Percentiles rank a stretch among this genome's conserved stretches.
phyloP scores from a whole-genome alignment of 2,329 filamentous ascomycete genomes.

The Trichoderma koningiopsis region DNA sequence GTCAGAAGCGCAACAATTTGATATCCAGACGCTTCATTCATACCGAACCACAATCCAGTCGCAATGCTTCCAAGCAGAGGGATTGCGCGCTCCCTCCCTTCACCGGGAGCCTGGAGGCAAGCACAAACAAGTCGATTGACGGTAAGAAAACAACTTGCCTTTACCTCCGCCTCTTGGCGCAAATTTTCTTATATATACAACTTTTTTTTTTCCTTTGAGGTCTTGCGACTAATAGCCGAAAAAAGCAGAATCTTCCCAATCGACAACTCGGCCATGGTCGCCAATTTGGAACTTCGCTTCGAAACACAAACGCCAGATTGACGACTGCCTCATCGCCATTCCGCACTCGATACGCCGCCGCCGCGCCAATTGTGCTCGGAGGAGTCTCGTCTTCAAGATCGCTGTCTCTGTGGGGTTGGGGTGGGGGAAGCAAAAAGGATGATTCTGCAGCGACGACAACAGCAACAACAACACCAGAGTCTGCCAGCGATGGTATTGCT shows the following conservation, averaged over 20 bases:
- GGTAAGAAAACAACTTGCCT: not conserved
- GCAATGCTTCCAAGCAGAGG: slow-evolving; percentile 52
- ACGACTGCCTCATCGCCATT: slow-evolving; percentile 32
- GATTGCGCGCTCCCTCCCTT: slow-evolving; percentile 44
- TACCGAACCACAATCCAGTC: slow-evolving; percentile 28
- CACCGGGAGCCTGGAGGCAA: slow-evolving; percentile 38
- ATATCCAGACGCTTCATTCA: slow-evolving; percentile 2
- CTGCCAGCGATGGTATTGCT: slow-evolving; percentile 27
- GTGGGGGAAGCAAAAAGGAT: slow-evolving; percentile 36
- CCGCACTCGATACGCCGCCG: slow-evolving; percentile 28
- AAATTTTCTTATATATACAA: slow-evolving; percentile 8
- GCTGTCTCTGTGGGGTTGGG: slow-evolving; percentile 44
- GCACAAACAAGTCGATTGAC: slow-evolving; percentile 36
- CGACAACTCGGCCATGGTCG: slow-evolving; percentile 40
- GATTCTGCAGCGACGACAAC: slow-evolving; percentile 28
- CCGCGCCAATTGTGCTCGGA: slow-evolving; percentile 38
- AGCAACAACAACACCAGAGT: slow-evolving; percentile 30
- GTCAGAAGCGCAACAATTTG: slow-evolving; percentile 28
- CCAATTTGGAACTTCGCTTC: slow-evolving; percentile 40
- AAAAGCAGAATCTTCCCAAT: slow-evolving; percentile 32
- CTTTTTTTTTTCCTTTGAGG: slow-evolving; percentile 7
- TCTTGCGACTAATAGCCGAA: not conserved
- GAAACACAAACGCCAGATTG: slow-evolving; percentile 30
- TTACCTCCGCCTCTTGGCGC: not conserved
- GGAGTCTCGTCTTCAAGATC: slow-evolving; percentile 37